These are phyloP conservation scores for Boletus vinaceobasis DNA, from an alignment of 768 basidiomycete species.

Conservation along the genomic window DNA sequence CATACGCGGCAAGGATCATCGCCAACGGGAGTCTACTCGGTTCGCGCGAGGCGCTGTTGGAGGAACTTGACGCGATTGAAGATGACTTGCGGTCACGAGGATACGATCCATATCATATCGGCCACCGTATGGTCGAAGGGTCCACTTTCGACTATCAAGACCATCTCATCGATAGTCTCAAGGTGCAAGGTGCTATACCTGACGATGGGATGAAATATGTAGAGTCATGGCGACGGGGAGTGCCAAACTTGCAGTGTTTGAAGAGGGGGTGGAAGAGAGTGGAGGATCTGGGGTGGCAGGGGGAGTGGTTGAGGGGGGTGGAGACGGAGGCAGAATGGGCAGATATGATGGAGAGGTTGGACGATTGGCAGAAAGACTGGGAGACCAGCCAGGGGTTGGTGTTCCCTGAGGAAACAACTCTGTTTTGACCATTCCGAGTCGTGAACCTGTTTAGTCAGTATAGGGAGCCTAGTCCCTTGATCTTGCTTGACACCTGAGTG, in stretches of 20 bases:
- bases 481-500: constrained; percentile 47
- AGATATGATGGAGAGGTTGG: constrained; percentile 44
- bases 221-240: constrained; percentile 46
- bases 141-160: constrained; percentile 42
- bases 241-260: constrained; percentile 31
- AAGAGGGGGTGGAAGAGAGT: constrained; percentile 45
- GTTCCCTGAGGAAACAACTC: constrained; percentile 3
- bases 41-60: constrained; percentile 37
- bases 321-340: constrained; percentile 52
- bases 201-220: constrained; percentile 44
- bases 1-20: constrained; percentile 45
- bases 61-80: constrained; percentile 41
- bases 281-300: constrained; percentile 37
- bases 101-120: constrained; percentile 46
- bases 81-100: constrained; percentile 38
- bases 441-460: constrained; percentile 44
- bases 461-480: constrained; percentile 54
- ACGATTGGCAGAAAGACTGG: constrained; percentile 52
- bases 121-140: constrained; percentile 41
- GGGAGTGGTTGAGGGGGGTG: constrained; percentile 47
- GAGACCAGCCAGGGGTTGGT: constrained; percentile 32
- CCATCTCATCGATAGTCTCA: constrained; percentile 17
- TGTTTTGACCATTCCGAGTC: constrained; percentile 3
- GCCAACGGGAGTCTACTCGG: constrained; percentile 41
- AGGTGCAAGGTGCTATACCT: constrained; percentile 33